Evolutionary conservation across 495 filamentous ascomycete genomes (phyloP).

Genomic region (Clohesyomyces aquaticus): DNA sequence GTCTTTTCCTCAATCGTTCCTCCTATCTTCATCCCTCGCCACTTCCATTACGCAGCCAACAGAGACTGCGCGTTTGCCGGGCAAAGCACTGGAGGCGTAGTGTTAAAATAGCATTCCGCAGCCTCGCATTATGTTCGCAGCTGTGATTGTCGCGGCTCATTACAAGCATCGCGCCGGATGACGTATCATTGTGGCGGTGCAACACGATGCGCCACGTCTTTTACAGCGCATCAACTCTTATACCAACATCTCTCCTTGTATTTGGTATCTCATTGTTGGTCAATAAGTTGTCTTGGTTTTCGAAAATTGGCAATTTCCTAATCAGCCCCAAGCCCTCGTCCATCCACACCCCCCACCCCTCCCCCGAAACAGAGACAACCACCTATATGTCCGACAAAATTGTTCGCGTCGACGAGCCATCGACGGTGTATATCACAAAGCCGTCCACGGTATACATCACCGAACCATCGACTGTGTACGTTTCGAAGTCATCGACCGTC

Average conservation of each 20-base stretch:
- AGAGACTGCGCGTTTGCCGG: not conserved
- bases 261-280: not conserved
- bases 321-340: not conserved
- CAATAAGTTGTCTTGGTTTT: not conserved
- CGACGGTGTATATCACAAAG: not conserved
- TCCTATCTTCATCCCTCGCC: not conserved
- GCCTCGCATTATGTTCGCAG: not conserved
- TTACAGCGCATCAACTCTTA: not conserved
- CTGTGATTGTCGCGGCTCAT: not conserved
- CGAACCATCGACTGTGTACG: not conserved
- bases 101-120: not conserved
- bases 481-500: not conserved
- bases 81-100: not conserved
- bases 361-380: too few relatives aligned
- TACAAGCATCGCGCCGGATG: not conserved
- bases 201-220: not conserved
- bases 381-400: too few relatives aligned
- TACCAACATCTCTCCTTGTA: not conserved
- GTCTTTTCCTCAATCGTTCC: not conserved
- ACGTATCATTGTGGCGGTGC: not conserved
- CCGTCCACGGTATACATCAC: not conserved
- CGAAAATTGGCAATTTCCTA: not conserved
- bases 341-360: not conserved
- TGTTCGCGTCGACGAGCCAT: too few relatives aligned
- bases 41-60: not conserved